Percentiles rank a stretch among this genome's conserved stretches.
Conservation (phyloP, 1,284 basidiomycete genomes). For the Trichosporon faecale region DNA sequence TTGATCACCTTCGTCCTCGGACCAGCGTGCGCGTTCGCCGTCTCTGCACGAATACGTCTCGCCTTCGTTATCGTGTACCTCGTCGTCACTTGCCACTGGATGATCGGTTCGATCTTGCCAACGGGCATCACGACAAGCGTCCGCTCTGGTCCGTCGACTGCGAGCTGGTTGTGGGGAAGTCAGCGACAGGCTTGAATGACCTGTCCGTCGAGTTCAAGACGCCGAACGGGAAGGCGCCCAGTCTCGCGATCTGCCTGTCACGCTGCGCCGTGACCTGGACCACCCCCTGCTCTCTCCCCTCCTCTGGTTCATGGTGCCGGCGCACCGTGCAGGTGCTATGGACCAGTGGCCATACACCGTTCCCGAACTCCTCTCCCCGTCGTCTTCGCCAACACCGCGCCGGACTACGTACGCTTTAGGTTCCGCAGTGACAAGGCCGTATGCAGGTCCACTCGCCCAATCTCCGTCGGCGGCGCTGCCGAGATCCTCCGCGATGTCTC, state of each 20-base stretch:
- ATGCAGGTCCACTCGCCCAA: neutral
- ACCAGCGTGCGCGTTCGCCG: too few species aligned
- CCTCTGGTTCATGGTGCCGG: neutral
- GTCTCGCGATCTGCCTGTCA: neutral
- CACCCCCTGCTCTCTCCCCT: neutral
- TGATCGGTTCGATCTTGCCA: too few species aligned
- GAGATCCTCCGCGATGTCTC: neutral
- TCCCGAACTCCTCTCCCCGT: neutral
- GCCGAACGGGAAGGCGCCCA: neutral
- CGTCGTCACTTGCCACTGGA: too few species aligned
- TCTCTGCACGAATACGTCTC: too few species aligned
- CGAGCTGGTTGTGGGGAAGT: neutral
- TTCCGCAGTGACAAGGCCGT: neutral
- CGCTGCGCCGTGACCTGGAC: neutral
- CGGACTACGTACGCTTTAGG: neutral
- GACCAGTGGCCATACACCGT: neutral
- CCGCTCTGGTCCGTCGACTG: too few species aligned
- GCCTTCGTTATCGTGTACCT: too few species aligned
- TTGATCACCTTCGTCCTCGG: too few species aligned
- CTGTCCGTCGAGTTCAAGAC: neutral
- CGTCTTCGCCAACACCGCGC: neutral
- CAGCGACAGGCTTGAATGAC: neutral
- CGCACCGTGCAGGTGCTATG: neutral
- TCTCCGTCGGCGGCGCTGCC: too few species aligned
- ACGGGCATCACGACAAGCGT: too few species aligned